These are phyloP conservation scores for Chaetomiaceae sp. DNA, from an alignment of 2,329 filamentous ascomycete species.

Conservation along the genomic window DNA sequence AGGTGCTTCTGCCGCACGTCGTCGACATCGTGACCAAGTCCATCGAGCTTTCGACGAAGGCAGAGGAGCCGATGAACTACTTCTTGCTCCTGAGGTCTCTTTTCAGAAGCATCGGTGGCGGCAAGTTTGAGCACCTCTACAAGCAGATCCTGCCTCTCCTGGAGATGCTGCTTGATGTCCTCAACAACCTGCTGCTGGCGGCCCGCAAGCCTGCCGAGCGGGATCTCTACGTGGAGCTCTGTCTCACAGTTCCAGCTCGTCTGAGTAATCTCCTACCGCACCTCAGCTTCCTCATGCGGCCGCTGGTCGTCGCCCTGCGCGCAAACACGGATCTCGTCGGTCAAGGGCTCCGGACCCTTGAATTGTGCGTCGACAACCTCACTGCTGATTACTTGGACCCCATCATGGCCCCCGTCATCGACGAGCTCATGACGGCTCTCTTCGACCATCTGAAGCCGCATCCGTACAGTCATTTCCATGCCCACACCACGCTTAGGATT, in stretches of 20 bases:
- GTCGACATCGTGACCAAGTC: constrained; percentile 97
- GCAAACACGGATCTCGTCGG: constrained; percentile 91
- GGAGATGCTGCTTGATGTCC: constrained; percentile 94
- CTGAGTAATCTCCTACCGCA: constrained; percentile 93
- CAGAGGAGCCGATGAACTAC: constrained; percentile 98
- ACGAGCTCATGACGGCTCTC: constrained; percentile 94
- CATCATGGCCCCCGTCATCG: constrained; percentile 98
- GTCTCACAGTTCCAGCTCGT: constrained; percentile 87
- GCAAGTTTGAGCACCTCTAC: constrained; percentile 94
- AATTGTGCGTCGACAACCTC: constrained; percentile 95
- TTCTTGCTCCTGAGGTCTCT: constrained; percentile 87
- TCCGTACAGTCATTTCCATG: constrained; percentile 94
- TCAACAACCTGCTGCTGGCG: constrained; percentile 89
- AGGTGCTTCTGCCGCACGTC: constrained; percentile 89
- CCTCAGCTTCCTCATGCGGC: constrained; percentile 93
- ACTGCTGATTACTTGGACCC: constrained; percentile 97
- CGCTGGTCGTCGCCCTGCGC: constrained; percentile 88
- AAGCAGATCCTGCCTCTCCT: constrained; percentile 94
- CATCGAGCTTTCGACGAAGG: constrained; percentile 90
- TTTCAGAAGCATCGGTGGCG: constrained; percentile 93
- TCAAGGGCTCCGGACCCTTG: constrained; percentile 85
- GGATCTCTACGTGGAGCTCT: constrained; percentile 95
- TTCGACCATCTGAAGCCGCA: constrained; percentile 93
- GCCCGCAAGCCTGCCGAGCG: constrained; percentile 85
- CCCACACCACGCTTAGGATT: constrained; percentile 96